phyloP scores from a whole-genome alignment of 1,284 basidiomycete species.

The Melampsora larici-populina region DNA sequence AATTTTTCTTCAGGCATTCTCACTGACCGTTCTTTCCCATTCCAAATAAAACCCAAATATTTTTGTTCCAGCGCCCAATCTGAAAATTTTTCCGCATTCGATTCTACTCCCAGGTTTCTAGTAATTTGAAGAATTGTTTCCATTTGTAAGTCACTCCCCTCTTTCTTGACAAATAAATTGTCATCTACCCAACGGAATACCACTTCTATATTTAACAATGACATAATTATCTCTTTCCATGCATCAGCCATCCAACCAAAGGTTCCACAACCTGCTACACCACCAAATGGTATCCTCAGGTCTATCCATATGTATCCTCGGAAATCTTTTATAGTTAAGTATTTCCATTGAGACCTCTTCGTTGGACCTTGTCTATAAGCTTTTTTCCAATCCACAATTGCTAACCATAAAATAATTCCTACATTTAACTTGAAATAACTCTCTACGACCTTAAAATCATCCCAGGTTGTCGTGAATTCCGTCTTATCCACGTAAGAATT shows the following conservation, averaged over 20 bases:
- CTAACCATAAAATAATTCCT: neutral
- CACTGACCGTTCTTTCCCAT: neutral
- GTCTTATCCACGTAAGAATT: too few species aligned
- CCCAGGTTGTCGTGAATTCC: conserved; percentile 3
- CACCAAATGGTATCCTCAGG: neutral
- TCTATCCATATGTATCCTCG: neutral
- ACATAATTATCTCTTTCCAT: neutral
- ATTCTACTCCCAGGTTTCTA: neutral
- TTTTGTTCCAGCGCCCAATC: neutral
- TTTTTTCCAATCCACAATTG: conserved; percentile 3
- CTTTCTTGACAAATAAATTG: neutral
- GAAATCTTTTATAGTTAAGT: neutral
- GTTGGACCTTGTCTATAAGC: conserved; percentile 12
- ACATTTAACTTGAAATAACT: neutral
- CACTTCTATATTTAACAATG: neutral
- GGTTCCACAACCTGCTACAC: conserved; percentile 1
- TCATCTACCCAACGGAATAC: neutral
- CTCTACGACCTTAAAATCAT: neutral
- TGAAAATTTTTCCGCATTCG: neutral
- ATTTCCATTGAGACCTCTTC: neutral
- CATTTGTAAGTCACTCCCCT: neutral
- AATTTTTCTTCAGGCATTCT: conserved; percentile 2
- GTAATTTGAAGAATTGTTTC: neutral
- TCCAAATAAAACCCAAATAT: neutral
- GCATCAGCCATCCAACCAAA: neutral